phyloP scores from a whole-genome alignment of 345 rosid genomes.

The Punica granatum region DNA sequence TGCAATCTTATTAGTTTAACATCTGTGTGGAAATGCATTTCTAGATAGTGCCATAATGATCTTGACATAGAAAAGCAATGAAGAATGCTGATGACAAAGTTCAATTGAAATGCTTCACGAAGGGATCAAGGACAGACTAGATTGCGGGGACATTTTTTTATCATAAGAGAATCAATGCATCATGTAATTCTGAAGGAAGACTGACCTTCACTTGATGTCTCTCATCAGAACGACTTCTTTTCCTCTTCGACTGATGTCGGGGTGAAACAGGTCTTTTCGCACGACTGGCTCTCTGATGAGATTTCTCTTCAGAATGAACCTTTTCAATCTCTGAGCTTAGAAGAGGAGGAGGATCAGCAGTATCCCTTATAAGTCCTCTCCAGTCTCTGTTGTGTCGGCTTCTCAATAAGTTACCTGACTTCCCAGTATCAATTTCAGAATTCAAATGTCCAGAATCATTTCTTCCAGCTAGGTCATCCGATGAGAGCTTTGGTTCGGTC shows the following conservation, averaged over 20 bases:
- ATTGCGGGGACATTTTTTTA: background rate
- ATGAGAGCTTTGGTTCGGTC: constrained; percentile 17
- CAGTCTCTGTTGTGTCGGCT: constrained; percentile 56
- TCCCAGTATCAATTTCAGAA: constrained; percentile 40
- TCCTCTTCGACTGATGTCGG: constrained; percentile 30
- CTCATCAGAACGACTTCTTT: constrained; percentile 51
- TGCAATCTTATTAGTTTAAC: background rate
- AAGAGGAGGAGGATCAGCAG: constrained; percentile 56
- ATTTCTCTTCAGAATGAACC: constrained; percentile 34
- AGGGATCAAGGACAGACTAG: background rate
- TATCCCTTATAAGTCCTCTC: constrained; percentile 48
- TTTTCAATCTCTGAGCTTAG: constrained; percentile 49
- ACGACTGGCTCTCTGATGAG: constrained; percentile 24
- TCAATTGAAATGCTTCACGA: background rate
- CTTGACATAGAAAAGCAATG: background rate
- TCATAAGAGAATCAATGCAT: no score
- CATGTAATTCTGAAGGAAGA: background rate
- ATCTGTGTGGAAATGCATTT: background rate
- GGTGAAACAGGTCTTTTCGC: constrained; percentile 53
- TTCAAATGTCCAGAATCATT: constrained; percentile 24
- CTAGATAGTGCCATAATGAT: background rate
- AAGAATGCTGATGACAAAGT: background rate
- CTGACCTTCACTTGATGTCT: constrained; percentile 50
- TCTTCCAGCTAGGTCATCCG: constrained; percentile 26
- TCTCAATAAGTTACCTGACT: constrained; percentile 28